These are phyloP conservation scores for Leishmania amazonensis DNA, from an alignment of 208 protist genomes.

Conservation along the genomic window DNA sequence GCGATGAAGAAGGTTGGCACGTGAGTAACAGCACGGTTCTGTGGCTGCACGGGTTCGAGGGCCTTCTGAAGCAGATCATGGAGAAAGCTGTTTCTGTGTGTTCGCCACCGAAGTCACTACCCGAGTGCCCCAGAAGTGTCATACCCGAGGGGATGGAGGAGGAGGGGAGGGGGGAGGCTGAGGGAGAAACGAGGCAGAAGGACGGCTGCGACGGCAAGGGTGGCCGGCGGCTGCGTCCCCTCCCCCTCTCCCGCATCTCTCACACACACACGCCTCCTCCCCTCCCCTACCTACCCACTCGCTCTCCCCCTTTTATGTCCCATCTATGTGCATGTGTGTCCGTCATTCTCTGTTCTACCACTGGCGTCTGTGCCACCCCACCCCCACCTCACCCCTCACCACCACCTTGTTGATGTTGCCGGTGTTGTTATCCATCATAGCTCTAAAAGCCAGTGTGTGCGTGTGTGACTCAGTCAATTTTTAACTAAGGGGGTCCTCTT, in stretches of 20 bases:
- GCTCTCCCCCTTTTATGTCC: background rate
- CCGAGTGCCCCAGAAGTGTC: background rate
- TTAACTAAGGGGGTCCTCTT: background rate
- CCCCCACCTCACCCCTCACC: background rate
- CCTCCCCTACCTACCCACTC: too few species aligned
- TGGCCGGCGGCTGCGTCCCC: too few species aligned
- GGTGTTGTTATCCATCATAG: background rate
- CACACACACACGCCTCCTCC: too few species aligned
- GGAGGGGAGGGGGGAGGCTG: too few species aligned
- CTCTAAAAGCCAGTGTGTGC: background rate
- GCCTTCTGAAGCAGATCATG: background rate
- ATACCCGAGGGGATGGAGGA: background rate
- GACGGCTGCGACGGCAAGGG: too few species aligned
- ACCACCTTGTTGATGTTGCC: background rate
- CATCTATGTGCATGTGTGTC: background rate
- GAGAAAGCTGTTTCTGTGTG: background rate
- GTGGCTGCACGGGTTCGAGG: background rate
- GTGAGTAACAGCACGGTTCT: background rate
- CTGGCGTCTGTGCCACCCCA: too few species aligned
- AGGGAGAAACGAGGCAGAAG: background rate
- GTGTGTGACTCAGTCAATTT: background rate
- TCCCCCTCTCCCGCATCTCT: too few species aligned
- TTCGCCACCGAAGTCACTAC: background rate
- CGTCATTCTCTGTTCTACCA: background rate
- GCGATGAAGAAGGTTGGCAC: background rate